Evolutionary conservation across 2,329 filamentous ascomycete species (phyloP), one percentile per base, ranked within the genome.

Genomic region (Pseudopyrenochaeta lycopersici): DNA sequence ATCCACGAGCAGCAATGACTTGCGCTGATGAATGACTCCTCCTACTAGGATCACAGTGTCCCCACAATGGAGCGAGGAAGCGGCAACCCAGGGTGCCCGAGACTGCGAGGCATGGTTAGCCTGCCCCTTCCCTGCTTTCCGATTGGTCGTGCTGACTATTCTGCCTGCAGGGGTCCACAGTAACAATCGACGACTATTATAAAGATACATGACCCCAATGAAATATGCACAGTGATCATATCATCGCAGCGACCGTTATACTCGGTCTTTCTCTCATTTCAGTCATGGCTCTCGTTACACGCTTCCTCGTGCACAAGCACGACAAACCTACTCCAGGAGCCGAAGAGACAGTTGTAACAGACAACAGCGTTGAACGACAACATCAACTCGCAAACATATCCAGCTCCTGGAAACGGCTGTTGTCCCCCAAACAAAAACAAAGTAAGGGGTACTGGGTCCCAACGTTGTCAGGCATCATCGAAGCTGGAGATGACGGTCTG

Each of bases 401-500:
- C 30, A 56, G 40, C 32, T 59, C 67, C 2, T 66, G 63, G 62
- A 64, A 49, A 43, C 62, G 61, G 12, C 23, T 68, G 1, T 62
- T 72, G 4, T 4, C 44, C 11, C 42, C 56, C n/a, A 71, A 67
- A 36, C 58, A 54, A 32, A 51, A 61, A 2, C 55, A 53, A 11
- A 52, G 35, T 15, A 55, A 49, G 15, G 40, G 52, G 10, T 54
- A 60, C 7, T 66, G 63, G 62, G 66, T 70, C 14, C 70, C 71
- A 11, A 63, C 60, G 2, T 23, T 73, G n/a, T 66, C 68, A 11
- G 63, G 60, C 31, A 60, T 75, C 29, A 53, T 75, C 54, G 70
- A 71, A 56, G 71, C 70, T 36, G 72, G 68, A 15, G 71, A 75
- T 49, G 70, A 75, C 40, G 64, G 60, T 2, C 11, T 72, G 11